These are phyloP conservation scores for Vigna trinervia DNA, from an alignment of 306 rosid species.

Conservation along the genomic window DNA sequence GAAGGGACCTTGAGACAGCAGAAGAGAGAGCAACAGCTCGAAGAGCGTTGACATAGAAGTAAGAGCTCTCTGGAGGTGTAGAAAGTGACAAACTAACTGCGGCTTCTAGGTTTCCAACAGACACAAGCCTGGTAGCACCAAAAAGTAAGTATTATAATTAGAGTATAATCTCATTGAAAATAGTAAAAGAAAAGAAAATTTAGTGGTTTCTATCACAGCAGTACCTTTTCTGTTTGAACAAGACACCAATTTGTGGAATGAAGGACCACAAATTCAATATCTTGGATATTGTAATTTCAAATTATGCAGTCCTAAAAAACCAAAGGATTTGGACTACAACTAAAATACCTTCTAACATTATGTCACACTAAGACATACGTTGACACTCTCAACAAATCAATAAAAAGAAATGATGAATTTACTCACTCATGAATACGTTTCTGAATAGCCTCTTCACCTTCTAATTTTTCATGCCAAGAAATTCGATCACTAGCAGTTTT, in stretches of 20 bases:
- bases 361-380: slow-evolving; percentile 27
- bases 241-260: background rate
- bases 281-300: slow-evolving; percentile 15
- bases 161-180: slow-evolving; percentile 41
- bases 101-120: slow-evolving; percentile 89
- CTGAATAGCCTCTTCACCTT: slow-evolving; percentile 92
- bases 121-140: slow-evolving; percentile 71
- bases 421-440: slow-evolving; percentile 95
- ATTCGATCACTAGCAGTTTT: slow-evolving; percentile 86
- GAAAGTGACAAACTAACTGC: slow-evolving; percentile 97
- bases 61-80: slow-evolving; percentile 96
- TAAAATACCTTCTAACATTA: slow-evolving; percentile 27
- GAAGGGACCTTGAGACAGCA: slow-evolving; percentile 91
- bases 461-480: slow-evolving; percentile 90
- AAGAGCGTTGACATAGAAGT: slow-evolving; percentile 86
- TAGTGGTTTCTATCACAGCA: slow-evolving; percentile 32
- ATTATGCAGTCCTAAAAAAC: slow-evolving; percentile 22
- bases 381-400: slow-evolving; percentile 28
- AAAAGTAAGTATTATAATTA: slow-evolving; percentile 35
- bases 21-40: slow-evolving; percentile 98
- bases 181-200: slow-evolving; percentile 29
- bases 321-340: slow-evolving; percentile 4
- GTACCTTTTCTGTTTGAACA: slow-evolving; percentile 2
- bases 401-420: slow-evolving; percentile 38
- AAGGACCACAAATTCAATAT: slow-evolving; percentile 26